Conservation (phyloP, 2,329 filamentous ascomycete species). For the Fusarium sarcochroum region DNA sequence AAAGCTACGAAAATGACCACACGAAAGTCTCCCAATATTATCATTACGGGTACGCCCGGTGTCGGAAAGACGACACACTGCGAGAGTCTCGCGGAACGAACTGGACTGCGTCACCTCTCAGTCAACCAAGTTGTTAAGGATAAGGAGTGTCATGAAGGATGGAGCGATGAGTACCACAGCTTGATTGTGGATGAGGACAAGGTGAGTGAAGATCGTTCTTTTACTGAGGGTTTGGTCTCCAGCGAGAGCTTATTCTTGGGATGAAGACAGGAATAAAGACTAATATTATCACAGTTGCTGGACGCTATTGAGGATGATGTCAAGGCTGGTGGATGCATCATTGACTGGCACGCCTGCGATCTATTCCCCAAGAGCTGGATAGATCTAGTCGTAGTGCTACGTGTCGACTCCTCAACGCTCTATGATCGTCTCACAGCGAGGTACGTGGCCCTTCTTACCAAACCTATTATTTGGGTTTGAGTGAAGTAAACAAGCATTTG, state of each 20-base stretch:
- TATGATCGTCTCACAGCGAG: conserved; percentile 87
- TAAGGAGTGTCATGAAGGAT: conserved; percentile 87
- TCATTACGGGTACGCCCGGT: conserved; percentile 95
- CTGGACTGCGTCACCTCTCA: conserved; percentile 84
- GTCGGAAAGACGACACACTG: conserved; percentile 96
- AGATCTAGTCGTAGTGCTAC: conserved; percentile 92
- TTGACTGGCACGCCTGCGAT: conserved; percentile 99
- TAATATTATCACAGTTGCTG: conserved; percentile 70
- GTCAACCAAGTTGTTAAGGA: conserved; percentile 96
- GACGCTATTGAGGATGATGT: conserved; percentile 90
- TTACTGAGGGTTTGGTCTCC: too few species aligned
- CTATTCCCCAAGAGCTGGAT: conserved; percentile 94
- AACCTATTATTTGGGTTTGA: neutral
- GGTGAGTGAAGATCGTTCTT: conserved; percentile 61
- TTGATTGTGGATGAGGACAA: conserved; percentile 98
- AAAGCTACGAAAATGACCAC: conserved; percentile 49
- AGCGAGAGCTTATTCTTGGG: neutral
- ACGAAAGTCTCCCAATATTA: conserved; percentile 82
- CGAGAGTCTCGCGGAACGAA: conserved; percentile 81
- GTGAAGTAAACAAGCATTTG: neutral
- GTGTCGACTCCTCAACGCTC: conserved; percentile 82
- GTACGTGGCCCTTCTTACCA: conserved; percentile 57
- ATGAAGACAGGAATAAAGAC: neutral
- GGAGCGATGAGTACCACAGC: conserved; percentile 85
- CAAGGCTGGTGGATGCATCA: conserved; percentile 83